These are phyloP conservation scores for Herpetospermum pedunculosum DNA, from an alignment of 306 rosid species.

Conservation along the genomic window DNA sequence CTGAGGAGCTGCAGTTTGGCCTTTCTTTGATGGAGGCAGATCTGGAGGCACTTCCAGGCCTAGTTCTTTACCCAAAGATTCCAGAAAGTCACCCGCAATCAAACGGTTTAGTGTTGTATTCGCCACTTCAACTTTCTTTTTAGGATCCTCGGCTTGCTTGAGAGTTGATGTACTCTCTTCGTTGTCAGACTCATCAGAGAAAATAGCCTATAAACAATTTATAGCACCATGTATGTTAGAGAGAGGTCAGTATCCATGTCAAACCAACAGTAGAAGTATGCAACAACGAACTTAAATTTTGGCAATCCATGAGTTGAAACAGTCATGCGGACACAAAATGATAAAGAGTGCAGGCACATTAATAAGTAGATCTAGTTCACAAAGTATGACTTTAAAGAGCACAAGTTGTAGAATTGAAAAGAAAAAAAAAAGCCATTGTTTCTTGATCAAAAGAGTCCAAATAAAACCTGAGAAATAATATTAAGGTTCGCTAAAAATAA, in stretches of 20 bases:
- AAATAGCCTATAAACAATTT: slow-evolving; percentile 58
- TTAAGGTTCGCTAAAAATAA: background rate
- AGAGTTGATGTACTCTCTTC: slow-evolving; percentile 44
- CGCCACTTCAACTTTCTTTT: slow-evolving; percentile 78
- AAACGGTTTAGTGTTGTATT: slow-evolving; percentile 71
- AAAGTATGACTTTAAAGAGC: background rate
- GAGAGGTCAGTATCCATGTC: background rate
- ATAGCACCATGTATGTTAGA: slow-evolving; percentile 4
- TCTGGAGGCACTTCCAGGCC: slow-evolving; percentile 94
- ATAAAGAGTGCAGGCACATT: background rate
- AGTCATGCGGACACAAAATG: background rate
- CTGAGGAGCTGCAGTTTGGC: slow-evolving; percentile 22
- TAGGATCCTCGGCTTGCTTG: slow-evolving; percentile 46
- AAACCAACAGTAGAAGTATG: background rate
- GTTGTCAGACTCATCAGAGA: slow-evolving; percentile 84
- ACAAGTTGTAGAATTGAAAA: background rate
- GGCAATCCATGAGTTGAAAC: background rate
- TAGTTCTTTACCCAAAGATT: slow-evolving; percentile 91
- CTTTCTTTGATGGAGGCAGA: slow-evolving; percentile 38
- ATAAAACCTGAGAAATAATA: background rate
- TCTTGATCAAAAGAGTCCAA: background rate
- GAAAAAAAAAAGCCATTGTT: background rate
- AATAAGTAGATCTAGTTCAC: background rate
- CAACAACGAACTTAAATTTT: slow-evolving; percentile 4
- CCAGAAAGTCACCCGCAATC: slow-evolving; percentile 92